These are phyloP conservation scores for Mycena filopes DNA, from an alignment of 768 basidiomycete genomes.

Conservation along the genomic window DNA sequence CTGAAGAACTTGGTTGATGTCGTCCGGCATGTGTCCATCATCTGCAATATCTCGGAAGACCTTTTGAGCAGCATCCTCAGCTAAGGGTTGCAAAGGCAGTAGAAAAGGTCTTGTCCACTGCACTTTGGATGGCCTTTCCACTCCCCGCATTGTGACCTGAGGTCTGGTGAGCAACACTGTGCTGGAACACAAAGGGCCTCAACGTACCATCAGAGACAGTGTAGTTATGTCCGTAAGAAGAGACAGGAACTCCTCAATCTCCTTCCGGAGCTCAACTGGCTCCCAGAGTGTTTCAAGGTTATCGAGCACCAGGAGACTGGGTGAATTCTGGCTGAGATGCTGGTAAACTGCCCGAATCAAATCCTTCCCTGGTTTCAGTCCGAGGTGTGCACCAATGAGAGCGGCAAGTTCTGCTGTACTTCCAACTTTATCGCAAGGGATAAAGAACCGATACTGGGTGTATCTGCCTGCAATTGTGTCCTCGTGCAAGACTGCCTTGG, in stretches of 20 bases:
- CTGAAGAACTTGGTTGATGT: background rate
- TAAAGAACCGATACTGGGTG: background rate
- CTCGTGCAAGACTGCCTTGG: no score
- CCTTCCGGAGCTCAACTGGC: no score
- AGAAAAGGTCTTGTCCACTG: constrained; percentile 1
- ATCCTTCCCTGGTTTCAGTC: background rate
- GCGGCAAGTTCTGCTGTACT: background rate
- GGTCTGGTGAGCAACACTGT: background rate
- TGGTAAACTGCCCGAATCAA: background rate
- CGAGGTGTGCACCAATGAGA: no score
- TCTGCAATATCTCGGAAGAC: background rate
- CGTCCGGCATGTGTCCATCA: background rate
- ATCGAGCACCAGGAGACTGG: no score
- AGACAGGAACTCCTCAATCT: no score
- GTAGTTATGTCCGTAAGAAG: background rate
- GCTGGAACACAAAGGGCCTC: no score
- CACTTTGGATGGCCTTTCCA: background rate
- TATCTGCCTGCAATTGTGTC: background rate
- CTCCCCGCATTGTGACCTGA: no score
- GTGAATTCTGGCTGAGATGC: no score
- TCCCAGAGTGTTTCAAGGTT: no score
- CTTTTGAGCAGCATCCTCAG: background rate
- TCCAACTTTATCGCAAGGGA: background rate
- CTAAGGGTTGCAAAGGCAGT: background rate
- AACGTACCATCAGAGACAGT: background rate